Evolutionary conservation across 2,329 filamentous ascomycete genomes (phyloP), one percentile per base, ranked within the genome.

Genomic region (Aureobasidium sp.): DNA sequence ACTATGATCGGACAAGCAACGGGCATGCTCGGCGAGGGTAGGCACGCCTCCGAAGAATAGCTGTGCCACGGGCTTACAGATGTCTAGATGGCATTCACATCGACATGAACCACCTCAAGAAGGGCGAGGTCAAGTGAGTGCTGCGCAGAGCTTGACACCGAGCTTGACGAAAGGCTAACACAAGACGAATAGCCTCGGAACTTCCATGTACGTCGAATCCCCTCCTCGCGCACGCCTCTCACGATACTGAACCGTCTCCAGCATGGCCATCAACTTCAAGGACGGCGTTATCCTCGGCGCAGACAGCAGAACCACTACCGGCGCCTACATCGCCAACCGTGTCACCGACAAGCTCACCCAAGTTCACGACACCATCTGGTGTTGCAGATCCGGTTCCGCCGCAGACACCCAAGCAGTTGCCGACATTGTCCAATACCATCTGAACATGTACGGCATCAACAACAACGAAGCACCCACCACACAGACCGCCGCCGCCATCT

Each of bases 281-380:
- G 92, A 96, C 72, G 94, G 94, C 65, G 94, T 99, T 64, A 97
- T 99, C 78, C 84, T 99, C 86, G 90, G 94, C 68, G 94, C 94
- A 71, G 94, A 99, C 78, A 97, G 91, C 72, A 87, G 94, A 80
- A 99, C 94, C 68, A 99, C 94, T 51, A 99, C 93, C 61, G 94
- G 94, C 71, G 87, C 93, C 70, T 99, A 97, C 83, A 97, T 99
- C 74, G 94, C 94, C 71, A 99, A 99, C 79, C 88, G 94, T 82
- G 94, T 99, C 68, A 99, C 94, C 67, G 94, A 99, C 84, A 99
- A 99, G 83, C 87, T 99, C 75, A 99, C 94, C 71, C 89, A 92
- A 81, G 93, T 99, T 65, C 90, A 96, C 79, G 94, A 99, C 77
- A 97, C 93, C 64, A 97, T 99, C 78, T 99, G 94, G 94, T 99